phyloP scores from a whole-genome alignment of 2,329 filamentous ascomycete genomes.

The Talaromyces sp. region DNA sequence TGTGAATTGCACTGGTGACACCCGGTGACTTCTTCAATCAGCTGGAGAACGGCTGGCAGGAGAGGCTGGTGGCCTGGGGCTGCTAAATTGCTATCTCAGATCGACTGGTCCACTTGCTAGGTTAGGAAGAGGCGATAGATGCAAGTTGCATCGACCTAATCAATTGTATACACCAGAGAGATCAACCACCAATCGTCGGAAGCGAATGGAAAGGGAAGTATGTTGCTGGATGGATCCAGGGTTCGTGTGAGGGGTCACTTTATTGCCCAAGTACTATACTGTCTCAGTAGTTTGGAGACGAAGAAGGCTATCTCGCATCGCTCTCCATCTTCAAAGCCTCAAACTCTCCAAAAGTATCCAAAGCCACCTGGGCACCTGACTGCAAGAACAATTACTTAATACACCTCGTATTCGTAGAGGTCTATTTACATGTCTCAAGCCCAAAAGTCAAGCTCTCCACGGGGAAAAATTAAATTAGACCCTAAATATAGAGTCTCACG shows the following conservation, averaged over 20 bases:
- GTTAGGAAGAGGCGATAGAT: background rate
- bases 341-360: background rate
- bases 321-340: background rate
- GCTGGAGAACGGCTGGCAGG: background rate
- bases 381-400: background rate
- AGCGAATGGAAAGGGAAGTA: background rate
- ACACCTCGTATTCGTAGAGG: background rate
- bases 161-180: background rate
- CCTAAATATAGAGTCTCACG: background rate
- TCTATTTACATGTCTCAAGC: background rate
- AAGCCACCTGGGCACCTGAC: too few species aligned
- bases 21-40: background rate
- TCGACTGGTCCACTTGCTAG: background rate
- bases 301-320: background rate
- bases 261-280: background rate
- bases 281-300: background rate
- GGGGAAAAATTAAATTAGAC: background rate
- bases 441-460: background rate
- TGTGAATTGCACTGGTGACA: constrained; percentile 8
- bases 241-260: constrained; percentile 9
- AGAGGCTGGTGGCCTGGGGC: too few species aligned
- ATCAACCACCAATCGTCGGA: constrained; percentile 1
- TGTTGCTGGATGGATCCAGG: background rate
- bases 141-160: background rate
- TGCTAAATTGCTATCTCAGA: background rate